Conservation (phyloP, 257 asterid genomes). For the Mentha longifolia region DNA sequence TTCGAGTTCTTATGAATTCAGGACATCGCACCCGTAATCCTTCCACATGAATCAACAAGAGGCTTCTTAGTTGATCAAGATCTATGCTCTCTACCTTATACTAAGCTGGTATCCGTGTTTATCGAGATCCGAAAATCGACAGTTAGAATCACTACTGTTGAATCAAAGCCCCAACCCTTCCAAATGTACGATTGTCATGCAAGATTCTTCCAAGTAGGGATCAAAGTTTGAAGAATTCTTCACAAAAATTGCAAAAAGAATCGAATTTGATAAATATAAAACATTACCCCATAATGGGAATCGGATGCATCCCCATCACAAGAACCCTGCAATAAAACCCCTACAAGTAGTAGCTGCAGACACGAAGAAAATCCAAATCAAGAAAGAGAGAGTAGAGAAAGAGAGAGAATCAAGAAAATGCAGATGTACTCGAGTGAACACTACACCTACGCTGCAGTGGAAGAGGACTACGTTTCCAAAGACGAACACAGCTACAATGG, state of each 20-base stretch:
- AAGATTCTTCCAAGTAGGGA: conserved; percentile 19
- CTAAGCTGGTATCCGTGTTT: no score
- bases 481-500: not conserved
- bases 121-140: not conserved
- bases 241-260: not conserved
- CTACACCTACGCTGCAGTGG: not conserved
- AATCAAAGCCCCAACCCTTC: not conserved
- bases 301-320: conserved; percentile 28
- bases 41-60: not conserved
- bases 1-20: no score
- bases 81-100: not conserved
- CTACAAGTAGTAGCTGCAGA: not conserved
- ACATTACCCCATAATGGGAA: conserved; percentile 5
- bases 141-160: conserved; percentile 2
- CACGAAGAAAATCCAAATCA: not conserved
- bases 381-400: not conserved
- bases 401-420: conserved; percentile 20
- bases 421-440: conserved; percentile 28
- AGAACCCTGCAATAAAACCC: not conserved
- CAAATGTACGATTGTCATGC: not conserved
- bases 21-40: not conserved
- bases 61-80: not conserved
- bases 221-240: conserved; percentile 19
- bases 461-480: not conserved
- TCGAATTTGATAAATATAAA: not conserved